These are phyloP conservation scores for Tilletiopsis washingtonensis DNA, from an alignment of 1,284 basidiomycete genomes.

Conservation along the genomic window DNA sequence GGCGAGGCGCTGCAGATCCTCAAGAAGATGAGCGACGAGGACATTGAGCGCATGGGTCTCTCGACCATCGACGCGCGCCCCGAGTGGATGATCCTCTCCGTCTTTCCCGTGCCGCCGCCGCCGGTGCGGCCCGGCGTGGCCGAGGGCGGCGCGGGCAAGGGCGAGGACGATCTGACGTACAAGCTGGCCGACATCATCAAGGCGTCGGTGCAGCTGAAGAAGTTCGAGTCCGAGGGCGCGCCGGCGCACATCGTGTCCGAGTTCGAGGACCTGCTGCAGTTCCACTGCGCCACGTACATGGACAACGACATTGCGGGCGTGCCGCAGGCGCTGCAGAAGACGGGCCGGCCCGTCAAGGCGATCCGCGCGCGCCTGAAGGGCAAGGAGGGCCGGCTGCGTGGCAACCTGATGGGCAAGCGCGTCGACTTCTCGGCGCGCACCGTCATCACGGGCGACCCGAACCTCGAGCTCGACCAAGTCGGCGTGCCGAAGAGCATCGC, in stretches of 20 bases:
- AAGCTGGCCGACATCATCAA: slow-evolving; percentile 97
- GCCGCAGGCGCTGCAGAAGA: slow-evolving; percentile 94
- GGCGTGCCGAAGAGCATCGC: slow-evolving; percentile 96
- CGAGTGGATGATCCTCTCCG: slow-evolving; percentile 99
- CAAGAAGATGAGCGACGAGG: slow-evolving; percentile 67
- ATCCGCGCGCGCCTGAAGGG: slow-evolving; percentile 97
- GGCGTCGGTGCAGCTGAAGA: slow-evolving; percentile 80
- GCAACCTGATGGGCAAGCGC: slow-evolving; percentile 98
- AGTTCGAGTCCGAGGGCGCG: slow-evolving; percentile 92
- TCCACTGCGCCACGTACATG: slow-evolving; percentile 99
- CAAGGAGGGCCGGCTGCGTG: slow-evolving; percentile 94
- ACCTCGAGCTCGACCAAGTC: slow-evolving; percentile 91
- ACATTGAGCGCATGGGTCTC: slow-evolving; percentile 84
- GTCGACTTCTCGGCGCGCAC: slow-evolving; percentile 99
- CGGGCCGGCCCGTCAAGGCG: slow-evolving; percentile 93
- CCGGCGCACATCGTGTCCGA: slow-evolving; percentile 92
- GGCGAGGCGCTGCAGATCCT: slow-evolving; percentile 65
- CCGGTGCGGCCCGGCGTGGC: slow-evolving; percentile 96
- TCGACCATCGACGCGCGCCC: slow-evolving; percentile 93
- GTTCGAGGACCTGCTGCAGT: slow-evolving; percentile 86
- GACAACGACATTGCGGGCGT: slow-evolving; percentile 99
- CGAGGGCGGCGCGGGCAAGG: slow-evolving; percentile 89
- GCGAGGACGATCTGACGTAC: slow-evolving; percentile 97
- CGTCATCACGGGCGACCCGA: slow-evolving; percentile 98
- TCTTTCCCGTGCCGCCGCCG: slow-evolving; percentile 93